Evolutionary conservation across 2,329 filamentous ascomycete species (phyloP).

Genomic region (Clonostachys sp.): DNA sequence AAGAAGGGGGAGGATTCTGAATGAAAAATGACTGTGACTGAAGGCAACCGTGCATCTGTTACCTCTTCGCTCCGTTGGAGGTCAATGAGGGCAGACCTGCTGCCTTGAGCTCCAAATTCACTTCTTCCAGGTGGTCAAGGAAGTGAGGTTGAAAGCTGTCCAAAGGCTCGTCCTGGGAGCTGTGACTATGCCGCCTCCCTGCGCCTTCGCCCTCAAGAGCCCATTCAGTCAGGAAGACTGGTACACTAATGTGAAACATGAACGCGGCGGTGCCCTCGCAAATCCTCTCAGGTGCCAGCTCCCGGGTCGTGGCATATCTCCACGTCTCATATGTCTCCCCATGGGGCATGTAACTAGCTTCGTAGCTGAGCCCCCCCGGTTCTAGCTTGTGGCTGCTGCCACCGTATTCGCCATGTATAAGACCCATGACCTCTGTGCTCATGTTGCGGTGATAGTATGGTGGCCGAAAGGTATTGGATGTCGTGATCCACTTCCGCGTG

Average conservation of each 20-base stretch:
- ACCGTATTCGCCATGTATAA: constrained; percentile 47
- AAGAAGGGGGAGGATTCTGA: no score
- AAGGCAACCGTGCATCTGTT: background rate
- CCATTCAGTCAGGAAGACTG: constrained; percentile 14
- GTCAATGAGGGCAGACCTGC: constrained; percentile 6
- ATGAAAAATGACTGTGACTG: no score
- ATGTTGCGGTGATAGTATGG: constrained; percentile 63
- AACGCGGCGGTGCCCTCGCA: constrained; percentile 42
- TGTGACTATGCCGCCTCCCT: constrained; percentile 7
- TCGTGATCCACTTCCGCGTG: constrained; percentile 60
- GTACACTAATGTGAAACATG: constrained; percentile 32
- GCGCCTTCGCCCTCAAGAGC: constrained; percentile 12
- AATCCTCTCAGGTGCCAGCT: constrained; percentile 34
- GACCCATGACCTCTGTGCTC: constrained; percentile 52
- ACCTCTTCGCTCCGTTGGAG: background rate
- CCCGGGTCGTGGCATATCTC: constrained; percentile 19
- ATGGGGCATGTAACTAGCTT: constrained; percentile 55
- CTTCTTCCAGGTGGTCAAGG: constrained; percentile 15
- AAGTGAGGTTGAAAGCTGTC: constrained; percentile 15
- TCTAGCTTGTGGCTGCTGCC: constrained; percentile 35
- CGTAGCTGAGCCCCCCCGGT: constrained; percentile 36
- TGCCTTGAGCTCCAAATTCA: constrained; percentile 12
- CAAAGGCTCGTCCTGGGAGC: constrained; percentile 10
- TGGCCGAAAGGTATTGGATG: constrained; percentile 56
- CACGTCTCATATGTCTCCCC: constrained; percentile 33